These are phyloP conservation scores for Pestalotiopsis sp. DNA, from an alignment of 2,329 filamentous ascomycete species.

Conservation along the genomic window DNA sequence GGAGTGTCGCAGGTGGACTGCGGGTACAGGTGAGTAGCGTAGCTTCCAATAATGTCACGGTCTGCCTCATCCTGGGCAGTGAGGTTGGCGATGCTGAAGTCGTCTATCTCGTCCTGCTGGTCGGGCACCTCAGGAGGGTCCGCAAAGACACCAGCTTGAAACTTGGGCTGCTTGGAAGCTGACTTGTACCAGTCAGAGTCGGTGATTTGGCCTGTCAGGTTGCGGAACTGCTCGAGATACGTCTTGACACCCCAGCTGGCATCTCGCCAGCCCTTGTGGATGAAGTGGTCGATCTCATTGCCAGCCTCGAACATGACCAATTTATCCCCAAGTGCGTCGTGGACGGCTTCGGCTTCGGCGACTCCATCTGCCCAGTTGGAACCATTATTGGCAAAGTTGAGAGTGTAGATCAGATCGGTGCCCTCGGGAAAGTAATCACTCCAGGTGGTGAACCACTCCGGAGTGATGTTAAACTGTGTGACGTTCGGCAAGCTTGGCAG, in stretches of 20 bases:
- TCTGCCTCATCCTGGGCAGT: slow-evolving; percentile 32
- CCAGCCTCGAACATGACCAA: slow-evolving; percentile 36
- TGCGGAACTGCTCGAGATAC: slow-evolving; percentile 35
- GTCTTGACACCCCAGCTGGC: slow-evolving; percentile 28
- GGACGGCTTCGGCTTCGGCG: slow-evolving; percentile 30
- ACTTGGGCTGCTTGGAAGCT: slow-evolving; percentile 25
- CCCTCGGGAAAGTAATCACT: slow-evolving; percentile 33
- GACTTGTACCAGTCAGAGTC: slow-evolving; percentile 31
- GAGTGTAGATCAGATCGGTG: slow-evolving; percentile 34
- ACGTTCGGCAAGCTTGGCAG: slow-evolving; percentile 25
- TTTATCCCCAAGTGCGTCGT: slow-evolving; percentile 28
- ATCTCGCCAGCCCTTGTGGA: slow-evolving; percentile 35
- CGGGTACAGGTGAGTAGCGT: slow-evolving; percentile 38
- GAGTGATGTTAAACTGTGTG: slow-evolving; percentile 33
- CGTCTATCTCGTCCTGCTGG: slow-evolving; percentile 38
- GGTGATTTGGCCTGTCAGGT: slow-evolving; percentile 33
- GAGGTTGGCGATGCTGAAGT: slow-evolving; percentile 37
- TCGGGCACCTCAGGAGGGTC: slow-evolving; percentile 38
- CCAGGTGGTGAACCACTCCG: slow-evolving; percentile 34
- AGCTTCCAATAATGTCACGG: slow-evolving; percentile 34
- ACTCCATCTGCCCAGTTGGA: slow-evolving; percentile 31
- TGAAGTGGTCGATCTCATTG: slow-evolving; percentile 40
- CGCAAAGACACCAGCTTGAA: slow-evolving; percentile 37
- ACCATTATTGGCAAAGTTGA: slow-evolving; percentile 35
- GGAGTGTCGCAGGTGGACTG: slow-evolving; percentile 37